Conservation (phyloP, 1,284 basidiomycete species). For the Trichosporon sp. region DNA sequence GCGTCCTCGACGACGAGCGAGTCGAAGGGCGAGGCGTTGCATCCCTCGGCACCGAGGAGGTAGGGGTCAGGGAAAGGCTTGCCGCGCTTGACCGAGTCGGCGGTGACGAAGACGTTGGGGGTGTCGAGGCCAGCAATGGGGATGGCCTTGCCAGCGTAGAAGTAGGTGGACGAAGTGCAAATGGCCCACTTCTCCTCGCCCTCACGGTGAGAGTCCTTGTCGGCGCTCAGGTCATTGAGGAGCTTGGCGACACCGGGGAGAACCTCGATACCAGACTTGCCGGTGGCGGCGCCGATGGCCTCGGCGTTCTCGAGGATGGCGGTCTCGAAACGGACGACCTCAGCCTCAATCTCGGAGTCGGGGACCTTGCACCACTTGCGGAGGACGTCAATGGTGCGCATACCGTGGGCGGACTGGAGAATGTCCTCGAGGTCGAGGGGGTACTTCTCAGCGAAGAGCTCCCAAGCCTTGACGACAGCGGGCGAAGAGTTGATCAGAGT, state of each 20-base stretch:
- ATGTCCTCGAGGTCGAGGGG: conserved; percentile 55
- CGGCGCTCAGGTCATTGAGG: conserved; percentile 46
- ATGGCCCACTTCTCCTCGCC: conserved; percentile 57
- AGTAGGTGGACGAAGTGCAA: conserved; percentile 55
- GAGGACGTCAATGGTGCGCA: conserved; percentile 55
- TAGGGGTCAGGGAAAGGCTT: conserved; percentile 61
- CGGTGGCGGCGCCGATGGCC: conserved; percentile 43
- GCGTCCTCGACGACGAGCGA: conserved; percentile 59
- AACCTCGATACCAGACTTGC: conserved; percentile 53
- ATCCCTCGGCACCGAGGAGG: conserved; percentile 57
- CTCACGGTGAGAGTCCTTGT: conserved; percentile 41
- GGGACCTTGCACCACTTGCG: conserved; percentile 56
- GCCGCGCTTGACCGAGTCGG: conserved; percentile 58
- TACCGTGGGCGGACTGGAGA: conserved; percentile 53
- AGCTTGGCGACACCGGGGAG: conserved; percentile 54
- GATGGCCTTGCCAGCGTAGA: conserved; percentile 56
- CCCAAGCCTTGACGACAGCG: conserved; percentile 56
- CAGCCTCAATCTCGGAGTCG: conserved; percentile 50
- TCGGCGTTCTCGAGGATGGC: conserved; percentile 55
- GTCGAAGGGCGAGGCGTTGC: conserved; percentile 53
- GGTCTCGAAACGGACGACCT: conserved; percentile 56
- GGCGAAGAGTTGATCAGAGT: conserved; percentile 55
- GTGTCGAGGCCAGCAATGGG: conserved; percentile 55
- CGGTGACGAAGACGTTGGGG: conserved; percentile 58
- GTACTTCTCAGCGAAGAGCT: conserved; percentile 51